Evolutionary conservation across 2,329 filamentous ascomycete genomes (phyloP).

Genomic region (Nigrospora oryzae): DNA sequence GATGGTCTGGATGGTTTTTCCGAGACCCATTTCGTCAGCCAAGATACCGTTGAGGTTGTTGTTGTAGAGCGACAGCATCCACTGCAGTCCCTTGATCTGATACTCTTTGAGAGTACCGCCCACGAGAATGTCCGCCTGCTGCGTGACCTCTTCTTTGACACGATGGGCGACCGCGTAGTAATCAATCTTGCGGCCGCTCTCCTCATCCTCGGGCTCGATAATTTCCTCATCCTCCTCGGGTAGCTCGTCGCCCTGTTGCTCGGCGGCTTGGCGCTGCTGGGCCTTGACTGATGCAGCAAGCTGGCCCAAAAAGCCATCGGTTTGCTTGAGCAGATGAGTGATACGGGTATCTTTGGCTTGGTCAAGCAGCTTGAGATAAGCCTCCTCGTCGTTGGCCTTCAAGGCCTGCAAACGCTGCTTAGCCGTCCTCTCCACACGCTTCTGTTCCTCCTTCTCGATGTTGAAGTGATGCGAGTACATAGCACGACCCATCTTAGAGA

Average conservation of each 20-base stretch:
- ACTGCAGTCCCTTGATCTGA: conserved; percentile 95
- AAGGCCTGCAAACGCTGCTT: conserved; percentile 99
- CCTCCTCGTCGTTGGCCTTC: conserved; percentile 98
- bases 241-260: conserved; percentile 65
- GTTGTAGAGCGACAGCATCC: conserved; percentile 99
- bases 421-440: conserved; percentile 91
- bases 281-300: conserved; percentile 89
- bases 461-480: conserved; percentile 89
- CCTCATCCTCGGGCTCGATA: conserved; percentile 60
- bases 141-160: conserved; percentile 82
- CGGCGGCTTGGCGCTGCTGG: conserved; percentile 77
- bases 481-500: conserved; percentile 78
- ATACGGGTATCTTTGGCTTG: conserved; percentile 99
- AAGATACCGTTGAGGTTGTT: conserved; percentile 99
- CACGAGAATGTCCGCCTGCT: conserved; percentile 78
- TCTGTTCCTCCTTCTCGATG: conserved; percentile 99
- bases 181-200: conserved; percentile 75
- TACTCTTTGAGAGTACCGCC: conserved; percentile 95
- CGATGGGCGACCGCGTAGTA: conserved; percentile 98
- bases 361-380: conserved; percentile 93
- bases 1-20: conserved; percentile 99
- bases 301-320: conserved; percentile 93
- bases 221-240: conserved; percentile 58
- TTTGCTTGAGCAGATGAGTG: conserved; percentile 91
- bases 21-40: conserved; percentile 98